Evolutionary conservation across 1,284 basidiomycete species (phyloP).

Genomic region (Ceratobasidium theobromae): DNA sequence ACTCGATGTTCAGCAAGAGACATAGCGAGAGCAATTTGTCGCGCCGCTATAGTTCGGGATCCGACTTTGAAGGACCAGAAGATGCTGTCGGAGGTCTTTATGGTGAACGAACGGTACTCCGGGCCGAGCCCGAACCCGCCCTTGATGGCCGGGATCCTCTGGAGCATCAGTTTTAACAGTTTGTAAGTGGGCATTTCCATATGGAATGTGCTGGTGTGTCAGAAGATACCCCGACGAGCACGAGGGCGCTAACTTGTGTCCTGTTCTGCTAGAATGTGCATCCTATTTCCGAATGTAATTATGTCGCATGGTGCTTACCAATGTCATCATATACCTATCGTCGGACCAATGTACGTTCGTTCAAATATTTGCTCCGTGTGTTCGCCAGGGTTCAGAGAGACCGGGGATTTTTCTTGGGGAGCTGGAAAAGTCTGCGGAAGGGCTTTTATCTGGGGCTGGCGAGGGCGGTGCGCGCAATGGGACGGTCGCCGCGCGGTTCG

Average conservation of each 20-base stretch:
- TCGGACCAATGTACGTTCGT: conserved; percentile 30
- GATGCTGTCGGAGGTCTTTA: conserved; percentile 68
- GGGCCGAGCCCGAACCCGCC: conserved; percentile 6
- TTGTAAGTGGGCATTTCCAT: background rate
- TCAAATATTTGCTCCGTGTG: conserved; percentile 21
- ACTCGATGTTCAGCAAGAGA: conserved; percentile 38
- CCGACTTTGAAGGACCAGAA: conserved; percentile 60
- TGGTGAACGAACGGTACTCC: conserved; percentile 43
- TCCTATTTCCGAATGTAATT: conserved; percentile 7
- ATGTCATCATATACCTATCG: conserved; percentile 11
- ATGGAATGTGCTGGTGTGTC: conserved; percentile 12
- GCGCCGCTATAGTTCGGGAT: conserved; percentile 49
- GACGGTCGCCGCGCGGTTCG: background rate
- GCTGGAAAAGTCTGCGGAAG: conserved; percentile 25
- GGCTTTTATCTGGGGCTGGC: background rate
- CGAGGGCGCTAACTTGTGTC: conserved; percentile 4
- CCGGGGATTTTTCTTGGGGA: background rate
- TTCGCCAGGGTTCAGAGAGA: conserved; percentile 23
- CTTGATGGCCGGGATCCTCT: conserved; percentile 48
- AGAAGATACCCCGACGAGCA: conserved; percentile 11
- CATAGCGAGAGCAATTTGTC: conserved; percentile 41
- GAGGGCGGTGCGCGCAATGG: background rate
- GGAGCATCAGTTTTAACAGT: conserved; percentile 51
- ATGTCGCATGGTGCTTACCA: conserved; percentile 12
- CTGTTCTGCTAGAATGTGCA: conserved; percentile 21